Evolutionary conservation across 495 filamentous ascomycete species (phyloP).

Genomic region (Trichocladium uniseriatum): DNA sequence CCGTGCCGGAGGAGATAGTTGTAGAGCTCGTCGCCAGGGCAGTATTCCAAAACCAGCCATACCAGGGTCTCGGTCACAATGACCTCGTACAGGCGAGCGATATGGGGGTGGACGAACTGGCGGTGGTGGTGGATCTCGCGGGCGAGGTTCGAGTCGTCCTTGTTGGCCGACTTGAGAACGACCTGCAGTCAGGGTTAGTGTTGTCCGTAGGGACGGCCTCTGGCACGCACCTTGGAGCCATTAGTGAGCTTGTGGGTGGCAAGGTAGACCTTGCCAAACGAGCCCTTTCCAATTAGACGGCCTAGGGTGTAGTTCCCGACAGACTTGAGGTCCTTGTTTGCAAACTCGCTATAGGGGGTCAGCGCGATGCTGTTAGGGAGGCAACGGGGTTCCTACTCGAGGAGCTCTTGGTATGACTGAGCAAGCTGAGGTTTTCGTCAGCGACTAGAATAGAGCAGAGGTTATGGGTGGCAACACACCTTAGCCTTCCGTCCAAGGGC

Average conservation of each 20-base stretch:
- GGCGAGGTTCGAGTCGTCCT: slow-evolving; percentile 88
- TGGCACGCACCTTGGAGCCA: slow-evolving; percentile 92
- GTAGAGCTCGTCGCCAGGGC: slow-evolving; percentile 93
- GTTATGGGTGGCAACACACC: too few species aligned
- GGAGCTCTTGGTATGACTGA: slow-evolving; percentile 88
- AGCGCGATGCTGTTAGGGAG: slow-evolving; percentile 7
- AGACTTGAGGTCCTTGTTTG: slow-evolving; percentile 75
- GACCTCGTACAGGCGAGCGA: slow-evolving; percentile 92
- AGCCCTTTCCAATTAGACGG: slow-evolving; percentile 88
- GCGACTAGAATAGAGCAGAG: too few species aligned
- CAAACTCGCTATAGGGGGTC: slow-evolving; percentile 66
- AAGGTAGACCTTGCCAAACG: slow-evolving; percentile 96
- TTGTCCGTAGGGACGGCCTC: slow-evolving; percentile 1
- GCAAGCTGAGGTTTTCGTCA: slow-evolving; percentile 77
- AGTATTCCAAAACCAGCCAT: slow-evolving; percentile 95
- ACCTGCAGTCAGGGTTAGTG: slow-evolving; percentile 47
- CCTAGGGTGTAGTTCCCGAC: slow-evolving; percentile 94
- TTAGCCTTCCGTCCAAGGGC: slow-evolving; percentile 88
- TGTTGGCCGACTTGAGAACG: slow-evolving; percentile 94
- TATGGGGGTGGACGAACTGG: slow-evolving; percentile 96
- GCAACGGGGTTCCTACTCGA: slow-evolving; percentile 56
- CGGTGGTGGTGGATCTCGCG: slow-evolving; percentile 97
- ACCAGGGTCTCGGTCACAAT: slow-evolving; percentile 91
- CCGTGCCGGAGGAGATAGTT: slow-evolving; percentile 87
- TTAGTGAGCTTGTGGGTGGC: slow-evolving; percentile 96